Evolutionary conservation across 495 filamentous ascomycete species (phyloP).

Genomic region (Tuber umbilicatum): DNA sequence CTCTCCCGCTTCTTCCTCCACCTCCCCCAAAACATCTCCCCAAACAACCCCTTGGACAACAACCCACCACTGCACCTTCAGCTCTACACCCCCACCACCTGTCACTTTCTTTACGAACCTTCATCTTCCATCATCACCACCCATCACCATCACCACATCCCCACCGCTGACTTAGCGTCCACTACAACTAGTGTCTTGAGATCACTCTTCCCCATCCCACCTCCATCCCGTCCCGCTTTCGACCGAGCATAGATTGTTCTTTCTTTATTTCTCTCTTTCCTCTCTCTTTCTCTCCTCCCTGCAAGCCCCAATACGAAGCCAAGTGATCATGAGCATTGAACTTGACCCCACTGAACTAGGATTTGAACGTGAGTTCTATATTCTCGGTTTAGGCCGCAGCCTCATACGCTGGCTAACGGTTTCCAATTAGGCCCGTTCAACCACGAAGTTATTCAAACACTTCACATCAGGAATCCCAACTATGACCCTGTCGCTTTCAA

Average conservation of each 20-base stretch:
- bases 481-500: constrained; percentile 86
- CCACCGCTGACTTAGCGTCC: constrained; percentile 7
- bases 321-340: constrained; percentile 76
- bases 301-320: constrained; percentile 15
- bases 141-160: constrained; percentile 14
- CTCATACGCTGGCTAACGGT: background rate
- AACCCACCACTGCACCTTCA: constrained; percentile 14
- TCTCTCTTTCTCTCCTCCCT: constrained; percentile 11
- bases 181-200: constrained; percentile 7
- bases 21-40: constrained; percentile 22
- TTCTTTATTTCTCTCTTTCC: constrained; percentile 10
- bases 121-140: constrained; percentile 5
- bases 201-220: constrained; percentile 8
- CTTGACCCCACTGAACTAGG: constrained; percentile 84
- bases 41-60: constrained; percentile 19
- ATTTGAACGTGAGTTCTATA: constrained; percentile 68
- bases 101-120: background rate
- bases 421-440: constrained; percentile 75
- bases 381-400: background rate
- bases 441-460: constrained; percentile 75
- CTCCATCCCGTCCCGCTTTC: constrained; percentile 30
- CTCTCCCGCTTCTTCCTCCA: constrained; percentile 4
- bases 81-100: constrained; percentile 5
- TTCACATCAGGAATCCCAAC: constrained; percentile 73
- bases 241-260: constrained; percentile 13